Base-by-base conservation (phyloP, 805 yeast genomes). In the Candida taoyuanica region DNA sequence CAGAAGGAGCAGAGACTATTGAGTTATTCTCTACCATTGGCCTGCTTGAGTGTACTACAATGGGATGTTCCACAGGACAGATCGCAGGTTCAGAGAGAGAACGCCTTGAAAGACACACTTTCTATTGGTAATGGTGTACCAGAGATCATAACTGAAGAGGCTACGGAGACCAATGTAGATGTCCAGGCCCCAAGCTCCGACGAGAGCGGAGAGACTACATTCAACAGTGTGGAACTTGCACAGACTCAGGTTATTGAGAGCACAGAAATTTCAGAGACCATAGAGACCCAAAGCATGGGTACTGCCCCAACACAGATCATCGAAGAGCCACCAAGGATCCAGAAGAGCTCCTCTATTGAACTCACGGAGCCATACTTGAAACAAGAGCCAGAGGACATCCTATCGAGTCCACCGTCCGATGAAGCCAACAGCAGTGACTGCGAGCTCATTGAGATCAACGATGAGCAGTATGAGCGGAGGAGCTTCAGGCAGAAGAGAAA, bases 361-460 rank as follows among this genome's bases (percentile, higher is more conserved):
- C 24, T 21, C 11, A 21, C 24, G 9, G 24, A 21, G 24, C 9
- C 9, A n/a, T n/a, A n/a, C n/a, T n/a, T n/a, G n/a, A n/a, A n/a
- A n/a, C n/a, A n/a, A n/a, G n/a, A n/a, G n/a, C n/a, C n/a, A n/a
- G n/a, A n/a, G n/a, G n/a, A n/a, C n/a, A n/a, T n/a, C n/a, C n/a
- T n/a, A n/a, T n/a, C n/a, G n/a, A n/a, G n/a, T n/a, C n/a, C n/a
- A n/a, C n/a, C n/a, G n/a, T n/a, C n/a, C 16, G 29, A 26, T 26
- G 29, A 26, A 8, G 25, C 8, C 29, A 26, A 13, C 29, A 13
- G 15, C 16, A 26, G 29, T 23, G 35, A 32, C 23, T 32, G 29
- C 12, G 23, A 32, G 23, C 8, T 25, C 11, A 24, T 32, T 25
- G 25, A 18, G 5, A 15, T 14, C n/a, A 25, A 14, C 24, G 25